A percentile compares a stretch with the other conserved stretches of the same genome.
Evolutionary conservation across 2,329 filamentous ascomycete species (phyloP).

Genomic region (Claviceps monticola): DNA sequence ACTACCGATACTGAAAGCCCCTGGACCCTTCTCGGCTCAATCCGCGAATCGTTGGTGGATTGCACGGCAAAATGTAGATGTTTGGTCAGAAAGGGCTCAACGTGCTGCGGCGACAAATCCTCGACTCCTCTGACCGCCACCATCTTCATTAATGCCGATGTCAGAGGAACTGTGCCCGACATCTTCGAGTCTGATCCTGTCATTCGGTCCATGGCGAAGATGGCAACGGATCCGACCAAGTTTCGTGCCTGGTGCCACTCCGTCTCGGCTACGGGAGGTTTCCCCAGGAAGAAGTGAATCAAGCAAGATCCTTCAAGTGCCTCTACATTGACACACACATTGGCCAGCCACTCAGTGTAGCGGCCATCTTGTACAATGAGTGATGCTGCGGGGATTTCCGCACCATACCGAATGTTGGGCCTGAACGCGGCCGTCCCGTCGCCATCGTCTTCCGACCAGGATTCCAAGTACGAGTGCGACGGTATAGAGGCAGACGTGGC

Average conservation of each 20-base stretch:
- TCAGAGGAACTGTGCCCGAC: conserved; percentile 38
- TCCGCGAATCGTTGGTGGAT: conserved; percentile 12
- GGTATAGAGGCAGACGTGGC: not conserved
- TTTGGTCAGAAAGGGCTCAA: conserved; percentile 27
- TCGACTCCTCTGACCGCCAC: conserved; percentile 22
- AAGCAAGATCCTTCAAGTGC: conserved; percentile 45
- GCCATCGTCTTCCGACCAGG: not conserved
- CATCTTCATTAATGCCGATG: conserved; percentile 31
- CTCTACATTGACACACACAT: conserved; percentile 47
- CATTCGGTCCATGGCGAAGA: conserved; percentile 32
- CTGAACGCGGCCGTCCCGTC: not conserved
- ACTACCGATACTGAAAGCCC: conserved; percentile 18
- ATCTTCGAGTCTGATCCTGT: conserved; percentile 22
- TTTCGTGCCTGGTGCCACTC: conserved; percentile 39
- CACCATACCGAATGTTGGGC: conserved; percentile 15
- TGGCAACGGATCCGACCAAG: conserved; percentile 47
- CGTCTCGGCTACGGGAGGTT: conserved; percentile 27
- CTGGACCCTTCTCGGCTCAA: conserved; percentile 13
- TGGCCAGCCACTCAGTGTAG: conserved; percentile 55
- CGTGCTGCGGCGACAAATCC: conserved; percentile 21
- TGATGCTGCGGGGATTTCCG: conserved; percentile 11
- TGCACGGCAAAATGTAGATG: conserved; percentile 22
- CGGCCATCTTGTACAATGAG: conserved; percentile 23
- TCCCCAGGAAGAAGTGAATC: conserved; percentile 55
- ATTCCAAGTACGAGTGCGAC: not conserved